Evolutionary conservation across 129 eudicot genomes (phyloP).

Genomic region (Pseudognaphalium luteoalbum): DNA sequence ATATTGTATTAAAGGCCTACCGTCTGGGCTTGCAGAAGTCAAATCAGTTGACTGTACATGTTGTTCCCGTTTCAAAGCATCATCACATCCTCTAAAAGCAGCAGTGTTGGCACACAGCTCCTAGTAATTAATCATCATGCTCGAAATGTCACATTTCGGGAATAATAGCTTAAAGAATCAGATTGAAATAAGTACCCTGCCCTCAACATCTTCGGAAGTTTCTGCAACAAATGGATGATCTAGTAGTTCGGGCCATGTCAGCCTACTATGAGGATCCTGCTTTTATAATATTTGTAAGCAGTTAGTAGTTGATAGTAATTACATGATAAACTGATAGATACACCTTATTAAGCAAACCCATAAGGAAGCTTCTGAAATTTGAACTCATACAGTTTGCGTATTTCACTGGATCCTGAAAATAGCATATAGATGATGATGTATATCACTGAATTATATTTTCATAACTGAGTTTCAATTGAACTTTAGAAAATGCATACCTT

Average conservation of each 20-base stretch:
- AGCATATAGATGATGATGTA: background rate
- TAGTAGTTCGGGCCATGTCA: conserved; percentile 96
- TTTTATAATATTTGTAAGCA: conserved; percentile 18
- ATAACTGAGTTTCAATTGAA: background rate
- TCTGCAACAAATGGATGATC: conserved; percentile 91
- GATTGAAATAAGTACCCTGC: conserved; percentile 37
- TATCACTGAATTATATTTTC: background rate
- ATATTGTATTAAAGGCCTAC: conserved; percentile 38
- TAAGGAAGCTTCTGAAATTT: conserved; percentile 75
- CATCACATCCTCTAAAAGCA: conserved; percentile 59
- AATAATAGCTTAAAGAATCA: background rate
- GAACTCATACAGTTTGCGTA: conserved; percentile 90
- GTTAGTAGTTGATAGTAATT: conserved; percentile 1
- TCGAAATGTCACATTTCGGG: conserved; percentile 23
- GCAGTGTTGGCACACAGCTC: conserved; percentile 49
- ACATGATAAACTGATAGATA: background rate
- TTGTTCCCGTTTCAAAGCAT: conserved; percentile 53
- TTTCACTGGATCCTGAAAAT: conserved; percentile 84
- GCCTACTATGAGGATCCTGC: conserved; percentile 83
- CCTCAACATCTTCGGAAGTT: conserved; percentile 54
- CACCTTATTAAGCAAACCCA: conserved; percentile 95
- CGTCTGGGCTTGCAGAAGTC: conserved; percentile 52
- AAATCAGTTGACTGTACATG: conserved; percentile 43
- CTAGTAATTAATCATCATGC: conserved; percentile 41
- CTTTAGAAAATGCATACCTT: conserved; percentile 49